These are phyloP conservation scores for Amanita molliuscula DNA, from an alignment of 768 basidiomycete genomes.

Conservation along the genomic window DNA sequence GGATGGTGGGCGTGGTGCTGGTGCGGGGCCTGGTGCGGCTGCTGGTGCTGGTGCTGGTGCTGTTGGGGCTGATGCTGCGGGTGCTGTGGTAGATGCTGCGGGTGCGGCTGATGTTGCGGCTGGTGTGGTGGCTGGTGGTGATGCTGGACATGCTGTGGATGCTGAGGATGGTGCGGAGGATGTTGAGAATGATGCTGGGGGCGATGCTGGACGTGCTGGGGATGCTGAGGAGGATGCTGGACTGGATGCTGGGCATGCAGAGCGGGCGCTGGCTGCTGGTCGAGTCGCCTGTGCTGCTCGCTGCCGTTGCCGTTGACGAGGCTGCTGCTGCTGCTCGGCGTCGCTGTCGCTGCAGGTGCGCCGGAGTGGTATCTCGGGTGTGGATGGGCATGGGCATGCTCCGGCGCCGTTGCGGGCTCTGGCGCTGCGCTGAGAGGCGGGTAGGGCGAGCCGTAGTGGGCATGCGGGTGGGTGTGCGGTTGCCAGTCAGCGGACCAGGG, in stretches of 20 bases:
- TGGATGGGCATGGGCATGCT: background rate
- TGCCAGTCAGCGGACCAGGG: background rate
- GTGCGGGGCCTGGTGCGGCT: background rate
- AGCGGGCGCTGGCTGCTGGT: constrained; percentile 13
- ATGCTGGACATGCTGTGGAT: constrained; percentile 11
- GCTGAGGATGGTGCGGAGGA: constrained; percentile 15
- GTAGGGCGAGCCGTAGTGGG: background rate
- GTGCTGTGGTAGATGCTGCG: background rate
- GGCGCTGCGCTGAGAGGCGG: background rate
- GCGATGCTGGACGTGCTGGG: constrained; percentile 2
- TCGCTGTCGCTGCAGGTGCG: background rate
- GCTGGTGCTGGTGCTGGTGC: background rate
- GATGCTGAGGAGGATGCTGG: constrained; percentile 12
- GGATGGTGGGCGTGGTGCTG: constrained; percentile 11
- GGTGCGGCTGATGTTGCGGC: constrained; percentile 8
- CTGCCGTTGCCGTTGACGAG: constrained; percentile 6
- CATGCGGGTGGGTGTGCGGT: background rate
- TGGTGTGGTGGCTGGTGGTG: constrained; percentile 9
- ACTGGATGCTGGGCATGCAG: constrained; percentile 15
- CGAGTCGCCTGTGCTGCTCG: background rate
- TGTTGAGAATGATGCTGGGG: constrained; percentile 3
- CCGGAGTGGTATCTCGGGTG: background rate
- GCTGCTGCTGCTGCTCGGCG: constrained; percentile 9
- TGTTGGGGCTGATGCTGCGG: background rate
- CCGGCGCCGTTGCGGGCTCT: constrained; percentile 1